Percentiles rank a stretch among this genome's conserved stretches.
phyloP scores from a whole-genome alignment of 441 rosid species.

The Iberis amara region DNA sequence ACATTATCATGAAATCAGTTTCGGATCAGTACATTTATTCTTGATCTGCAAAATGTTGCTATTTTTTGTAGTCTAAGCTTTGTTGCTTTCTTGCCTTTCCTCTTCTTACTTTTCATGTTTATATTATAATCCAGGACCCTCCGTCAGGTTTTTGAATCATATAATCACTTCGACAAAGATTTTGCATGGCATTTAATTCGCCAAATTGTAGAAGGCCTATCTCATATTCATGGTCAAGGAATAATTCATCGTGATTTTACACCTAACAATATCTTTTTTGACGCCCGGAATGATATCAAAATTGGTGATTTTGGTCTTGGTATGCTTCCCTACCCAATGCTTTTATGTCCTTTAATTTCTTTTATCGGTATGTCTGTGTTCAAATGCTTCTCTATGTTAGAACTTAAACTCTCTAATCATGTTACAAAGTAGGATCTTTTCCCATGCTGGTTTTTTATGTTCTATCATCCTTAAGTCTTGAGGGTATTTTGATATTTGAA shows the following conservation, averaged over 20 bases:
- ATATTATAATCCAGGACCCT: constrained; percentile 60
- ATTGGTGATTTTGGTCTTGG: constrained; percentile 99
- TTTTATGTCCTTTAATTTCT: constrained; percentile 11
- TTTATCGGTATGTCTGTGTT: constrained; percentile 17
- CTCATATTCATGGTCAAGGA: constrained; percentile 94
- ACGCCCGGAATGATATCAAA: constrained; percentile 90
- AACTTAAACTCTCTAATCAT: constrained; percentile 9
- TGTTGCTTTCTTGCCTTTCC: constrained; percentile 9
- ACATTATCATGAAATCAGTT: constrained; percentile 7
- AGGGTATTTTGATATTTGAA: constrained; percentile 4
- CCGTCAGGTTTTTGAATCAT: constrained; percentile 80
- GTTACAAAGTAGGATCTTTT: constrained; percentile 9
- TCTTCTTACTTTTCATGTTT: constrained; percentile 22
- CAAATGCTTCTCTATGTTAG: constrained; percentile 12
- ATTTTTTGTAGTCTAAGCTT: constrained; percentile 12
- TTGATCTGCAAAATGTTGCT: neutral
- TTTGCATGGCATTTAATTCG: constrained; percentile 81
- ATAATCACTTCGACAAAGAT: constrained; percentile 75
- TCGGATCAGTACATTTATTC: neutral
- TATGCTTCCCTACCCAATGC: constrained; percentile 35
- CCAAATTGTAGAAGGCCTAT: constrained; percentile 97
- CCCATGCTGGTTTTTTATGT: constrained; percentile 7
- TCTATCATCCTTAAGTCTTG: constrained; percentile 7
- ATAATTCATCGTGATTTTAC: constrained; percentile 97
- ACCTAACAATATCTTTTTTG: constrained; percentile 94